Conservation (phyloP, 2,329 filamentous ascomycete genomes). For the Thyridium curvatum region DNA sequence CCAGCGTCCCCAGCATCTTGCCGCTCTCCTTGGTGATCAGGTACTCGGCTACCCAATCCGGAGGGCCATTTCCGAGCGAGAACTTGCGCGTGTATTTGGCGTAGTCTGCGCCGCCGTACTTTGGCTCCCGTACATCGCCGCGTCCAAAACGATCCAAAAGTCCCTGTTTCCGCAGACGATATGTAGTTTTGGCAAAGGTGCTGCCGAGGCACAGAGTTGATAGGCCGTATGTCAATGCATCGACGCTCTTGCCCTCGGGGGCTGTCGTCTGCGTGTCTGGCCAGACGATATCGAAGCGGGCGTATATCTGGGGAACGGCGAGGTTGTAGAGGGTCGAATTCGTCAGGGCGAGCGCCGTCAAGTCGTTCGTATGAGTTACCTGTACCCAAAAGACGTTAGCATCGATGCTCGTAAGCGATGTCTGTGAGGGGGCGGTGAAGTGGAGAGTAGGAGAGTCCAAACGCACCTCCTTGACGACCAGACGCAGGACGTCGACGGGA, state of each 20-base stretch:
- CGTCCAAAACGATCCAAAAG: conserved; percentile 4
- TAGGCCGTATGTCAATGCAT: conserved; percentile 76
- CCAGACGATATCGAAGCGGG: conserved; percentile 84
- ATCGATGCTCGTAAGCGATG: conserved; percentile 2
- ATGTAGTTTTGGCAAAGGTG: conserved; percentile 31
- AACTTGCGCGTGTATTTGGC: conserved; percentile 76
- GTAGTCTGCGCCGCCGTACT: conserved; percentile 55
- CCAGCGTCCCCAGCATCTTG: conserved; percentile 82
- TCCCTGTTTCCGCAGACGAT: conserved; percentile 19
- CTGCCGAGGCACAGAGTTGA: conserved; percentile 70
- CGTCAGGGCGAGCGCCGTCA: conserved; percentile 70
- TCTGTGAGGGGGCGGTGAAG: no score
- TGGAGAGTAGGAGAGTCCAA: conserved; percentile 1
- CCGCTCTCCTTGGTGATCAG: conserved; percentile 76
- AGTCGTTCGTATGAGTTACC: conserved; percentile 76
- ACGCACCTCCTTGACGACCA: conserved; percentile 71
- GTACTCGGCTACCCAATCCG: conserved; percentile 75
- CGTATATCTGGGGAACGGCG: conserved; percentile 74
- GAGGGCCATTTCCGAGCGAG: conserved; percentile 74
- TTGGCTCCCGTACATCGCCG: conserved; percentile 4
- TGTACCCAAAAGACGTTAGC: conserved; percentile 24
- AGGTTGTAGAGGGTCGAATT: conserved; percentile 72
- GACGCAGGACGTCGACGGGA: conserved; percentile 69
- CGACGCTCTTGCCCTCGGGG: conserved; percentile 66
- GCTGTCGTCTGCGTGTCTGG: conserved; percentile 61